Evolutionary conservation across 2,329 filamentous ascomycete genomes (phyloP), one percentile per base, ranked within the genome.

Genomic region (Colletotrichum falcatum): DNA sequence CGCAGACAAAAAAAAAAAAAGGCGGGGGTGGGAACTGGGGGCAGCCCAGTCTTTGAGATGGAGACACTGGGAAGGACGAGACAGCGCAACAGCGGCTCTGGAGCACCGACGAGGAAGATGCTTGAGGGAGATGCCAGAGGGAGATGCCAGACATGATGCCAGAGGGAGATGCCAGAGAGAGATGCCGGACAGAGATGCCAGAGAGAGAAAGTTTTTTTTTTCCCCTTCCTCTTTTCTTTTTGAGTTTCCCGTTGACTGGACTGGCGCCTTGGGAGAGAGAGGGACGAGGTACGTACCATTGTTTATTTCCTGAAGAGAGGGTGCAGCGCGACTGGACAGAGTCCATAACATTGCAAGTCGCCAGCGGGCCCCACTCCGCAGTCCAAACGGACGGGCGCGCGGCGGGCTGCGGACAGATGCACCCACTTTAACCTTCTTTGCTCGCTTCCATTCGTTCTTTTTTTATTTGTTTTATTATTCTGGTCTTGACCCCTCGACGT

Each of bases 401-500:
- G 44, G 20, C 44, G 44, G 44, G 44, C 42, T 2, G 49, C 42
- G 63, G 65, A 44, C 58, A n/a, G n/a, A 44, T 44, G 51, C 51
- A 54, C 30, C 67, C 67, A 66, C 67, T 62, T 67, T 54, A 70
- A 70, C 56, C 67, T 70, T 70, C 67, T 70, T 67, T 70, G 55
- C 62, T 66, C 51, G 44, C 55, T 61, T 70, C 67, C 58, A 70
- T 70, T 70, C 59, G 59, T 61, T 61, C 59, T 28, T 51, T 61
- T 49, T 42, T 33, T 33, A 4, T 33, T 33, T 33, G 7, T 33
- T 33, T 33, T 33, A 4, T 33, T 33, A 33, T n/a, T n/a, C n/a
- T n/a, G n/a, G n/a, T n/a, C n/a, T n/a, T n/a, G n/a, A n/a, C n/a
- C n/a, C n/a, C n/a, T n/a, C n/a, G n/a, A n/a, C 30, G 30, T 33